Percentiles rank a stretch among this genome's conserved stretches.
Conservation (phyloP, 371 early-diverging fungal species). For the Fennellomyces sp. region DNA sequence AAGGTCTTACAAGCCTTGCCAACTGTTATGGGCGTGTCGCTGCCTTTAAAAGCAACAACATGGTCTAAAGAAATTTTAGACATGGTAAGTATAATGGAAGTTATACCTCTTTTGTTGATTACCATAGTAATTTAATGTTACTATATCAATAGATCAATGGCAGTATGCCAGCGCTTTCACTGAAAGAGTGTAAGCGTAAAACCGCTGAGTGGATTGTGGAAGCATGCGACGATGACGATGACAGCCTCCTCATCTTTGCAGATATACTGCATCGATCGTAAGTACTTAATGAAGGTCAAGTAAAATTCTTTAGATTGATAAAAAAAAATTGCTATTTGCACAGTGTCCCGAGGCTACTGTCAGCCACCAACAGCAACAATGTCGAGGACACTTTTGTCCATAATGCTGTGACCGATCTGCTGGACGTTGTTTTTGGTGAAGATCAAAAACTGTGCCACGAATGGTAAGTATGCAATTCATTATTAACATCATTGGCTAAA, state of each 20-base stretch:
- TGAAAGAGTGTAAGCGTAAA: not conserved
- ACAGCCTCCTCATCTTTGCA: not conserved
- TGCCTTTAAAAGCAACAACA: not conserved
- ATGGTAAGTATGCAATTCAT: slow-evolving; percentile 4
- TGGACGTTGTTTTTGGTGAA: not conserved
- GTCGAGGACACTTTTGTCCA: not conserved
- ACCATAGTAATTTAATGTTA: not conserved
- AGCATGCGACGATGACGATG: not conserved
- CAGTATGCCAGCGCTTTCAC: not conserved
- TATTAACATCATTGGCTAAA: not conserved
- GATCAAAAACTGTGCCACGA: not conserved
- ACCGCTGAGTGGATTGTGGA: not conserved
- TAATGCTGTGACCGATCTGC: not conserved
- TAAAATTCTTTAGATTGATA: not conserved
- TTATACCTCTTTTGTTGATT: not conserved
- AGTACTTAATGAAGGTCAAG: not conserved
- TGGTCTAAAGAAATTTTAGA: not conserved
- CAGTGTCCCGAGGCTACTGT: not conserved
- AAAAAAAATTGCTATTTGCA: not conserved
- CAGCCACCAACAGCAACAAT: not conserved
- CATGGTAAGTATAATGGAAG: not conserved
- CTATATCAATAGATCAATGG: not conserved
- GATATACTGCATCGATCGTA: not conserved
- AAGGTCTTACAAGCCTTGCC: not conserved
- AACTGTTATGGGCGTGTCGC: not conserved